Conservation (phyloP, 148 eudicot species). For the Simmondsia chinensis region DNA sequence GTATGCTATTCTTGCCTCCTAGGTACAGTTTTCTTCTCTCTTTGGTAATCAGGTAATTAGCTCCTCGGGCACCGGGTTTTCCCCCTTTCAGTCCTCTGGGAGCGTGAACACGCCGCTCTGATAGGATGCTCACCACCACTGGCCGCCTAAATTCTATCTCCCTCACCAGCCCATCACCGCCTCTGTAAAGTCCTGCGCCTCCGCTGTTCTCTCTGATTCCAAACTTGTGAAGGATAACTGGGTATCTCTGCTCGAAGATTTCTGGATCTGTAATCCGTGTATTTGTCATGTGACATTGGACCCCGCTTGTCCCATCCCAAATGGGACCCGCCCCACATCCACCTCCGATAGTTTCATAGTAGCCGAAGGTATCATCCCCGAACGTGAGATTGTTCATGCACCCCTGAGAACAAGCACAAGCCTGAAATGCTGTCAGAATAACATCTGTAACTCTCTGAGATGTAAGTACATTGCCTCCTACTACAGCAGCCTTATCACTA, state of each 20-base stretch:
- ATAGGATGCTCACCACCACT: conserved; percentile 79
- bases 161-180: conserved; percentile 88
- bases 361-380: conserved; percentile 85
- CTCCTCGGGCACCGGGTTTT: conserved; percentile 66
- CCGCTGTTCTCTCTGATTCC: conserved; percentile 87
- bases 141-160: conserved; percentile 86
- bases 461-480: conserved; percentile 95
- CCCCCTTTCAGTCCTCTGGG: conserved; percentile 95
- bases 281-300: conserved; percentile 97
- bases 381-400: conserved; percentile 98
- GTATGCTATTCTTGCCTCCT: conserved; percentile 83
- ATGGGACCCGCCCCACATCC: conserved; percentile 93
- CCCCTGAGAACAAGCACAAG: conserved; percentile 97
- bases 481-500: conserved; percentile 94
- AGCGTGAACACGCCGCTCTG: conserved; percentile 94
- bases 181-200: conserved; percentile 72
- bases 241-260: conserved; percentile 97
- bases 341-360: conserved; percentile 94
- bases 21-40: conserved; percentile 59
- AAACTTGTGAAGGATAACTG: conserved; percentile 71
- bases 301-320: conserved; percentile 93
- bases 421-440: conserved; percentile 86
- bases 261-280: conserved; percentile 98
- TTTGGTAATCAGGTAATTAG: conserved; percentile 58
- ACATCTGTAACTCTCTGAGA: conserved; percentile 96